phyloP scores from a whole-genome alignment of 495 filamentous ascomycete genomes.

The Aspergillus funiculosus region DNA sequence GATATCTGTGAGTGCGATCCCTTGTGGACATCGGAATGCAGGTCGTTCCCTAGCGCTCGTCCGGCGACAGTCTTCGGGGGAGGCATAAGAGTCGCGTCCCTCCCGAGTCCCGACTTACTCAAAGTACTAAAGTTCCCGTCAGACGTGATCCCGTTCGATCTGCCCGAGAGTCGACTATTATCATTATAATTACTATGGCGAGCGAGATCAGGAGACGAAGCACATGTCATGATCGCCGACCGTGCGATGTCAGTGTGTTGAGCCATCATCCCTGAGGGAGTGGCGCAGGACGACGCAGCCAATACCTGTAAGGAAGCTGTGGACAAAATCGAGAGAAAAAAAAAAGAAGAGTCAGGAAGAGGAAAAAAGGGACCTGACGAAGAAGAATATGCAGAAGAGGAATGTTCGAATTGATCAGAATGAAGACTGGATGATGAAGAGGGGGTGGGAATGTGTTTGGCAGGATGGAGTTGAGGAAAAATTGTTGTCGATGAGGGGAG shows the following conservation, averaged over 20 bases:
- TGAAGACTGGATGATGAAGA: neutral
- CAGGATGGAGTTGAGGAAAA: neutral
- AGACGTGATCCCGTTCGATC: conserved; percentile 21
- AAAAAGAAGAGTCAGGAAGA: conserved; percentile 5
- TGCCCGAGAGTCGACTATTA: no score
- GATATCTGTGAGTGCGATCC: conserved; percentile 38
- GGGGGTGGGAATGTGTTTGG: no score
- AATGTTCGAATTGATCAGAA: neutral
- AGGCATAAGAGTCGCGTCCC: conserved; percentile 34
- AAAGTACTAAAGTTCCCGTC: conserved; percentile 20
- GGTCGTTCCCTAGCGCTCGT: conserved; percentile 43
- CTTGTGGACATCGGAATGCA: conserved; percentile 45
- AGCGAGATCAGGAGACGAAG: conserved; percentile 29
- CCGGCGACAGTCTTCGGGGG: conserved; percentile 41
- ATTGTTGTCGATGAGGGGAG: conserved; percentile 1
- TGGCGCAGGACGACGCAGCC: conserved; percentile 21
- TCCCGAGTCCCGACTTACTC: conserved; percentile 26
- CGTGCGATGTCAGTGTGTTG: conserved; percentile 46
- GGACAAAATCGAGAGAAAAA: conserved; percentile 6
- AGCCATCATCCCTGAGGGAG: conserved; percentile 21
- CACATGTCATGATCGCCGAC: conserved; percentile 52
- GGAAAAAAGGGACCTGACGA: neutral
- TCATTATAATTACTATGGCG: no score
- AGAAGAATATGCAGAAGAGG: no score
- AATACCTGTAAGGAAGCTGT: conserved; percentile 5